Conservation (phyloP, 805 yeast species). For the Teunomyces pallodes region DNA sequence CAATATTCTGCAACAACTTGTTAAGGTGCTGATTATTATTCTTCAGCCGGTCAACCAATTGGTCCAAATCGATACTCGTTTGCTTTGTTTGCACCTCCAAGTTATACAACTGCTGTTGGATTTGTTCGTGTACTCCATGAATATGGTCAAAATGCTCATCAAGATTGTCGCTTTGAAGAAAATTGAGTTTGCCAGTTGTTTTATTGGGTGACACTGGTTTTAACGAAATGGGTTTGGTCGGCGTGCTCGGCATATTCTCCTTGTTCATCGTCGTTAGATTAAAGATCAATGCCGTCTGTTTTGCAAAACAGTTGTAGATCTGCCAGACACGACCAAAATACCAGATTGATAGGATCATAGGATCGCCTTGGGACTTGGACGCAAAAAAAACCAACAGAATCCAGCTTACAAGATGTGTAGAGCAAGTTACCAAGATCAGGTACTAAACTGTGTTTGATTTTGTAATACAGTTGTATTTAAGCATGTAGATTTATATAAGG, state of each 20-base stretch:
- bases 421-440: too few relatives aligned
- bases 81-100: conserved; percentile 36
- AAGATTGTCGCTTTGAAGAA: conserved; percentile 30
- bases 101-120: conserved; percentile 26
- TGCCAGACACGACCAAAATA: neutral
- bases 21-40: conserved; percentile 39
- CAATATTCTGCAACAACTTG: conserved; percentile 31
- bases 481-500: too few relatives aligned
- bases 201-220: conserved; percentile 30
- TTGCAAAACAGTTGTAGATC: too few relatives aligned
- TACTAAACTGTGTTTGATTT: too few relatives aligned
- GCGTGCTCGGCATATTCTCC: conserved; percentile 3
- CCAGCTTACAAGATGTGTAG: too few relatives aligned
- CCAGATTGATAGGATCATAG: too few relatives aligned
- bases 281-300: neutral
- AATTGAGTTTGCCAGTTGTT: conserved; percentile 25
- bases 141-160: conserved; percentile 33
- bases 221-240: conserved; percentile 7
- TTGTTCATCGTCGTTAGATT: conserved; percentile 2
- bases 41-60: conserved; percentile 38
- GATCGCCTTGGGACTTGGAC: too few relatives aligned
- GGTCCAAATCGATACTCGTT: conserved; percentile 33
- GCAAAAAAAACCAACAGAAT: too few relatives aligned
- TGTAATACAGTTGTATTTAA: too few relatives aligned
- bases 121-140: conserved; percentile 24